A percentile compares a stretch with the other conserved stretches of the same genome.
Evolutionary conservation across 352 stramenopile species (phyloP).

Genomic region (Globisporangium splendens): DNA sequence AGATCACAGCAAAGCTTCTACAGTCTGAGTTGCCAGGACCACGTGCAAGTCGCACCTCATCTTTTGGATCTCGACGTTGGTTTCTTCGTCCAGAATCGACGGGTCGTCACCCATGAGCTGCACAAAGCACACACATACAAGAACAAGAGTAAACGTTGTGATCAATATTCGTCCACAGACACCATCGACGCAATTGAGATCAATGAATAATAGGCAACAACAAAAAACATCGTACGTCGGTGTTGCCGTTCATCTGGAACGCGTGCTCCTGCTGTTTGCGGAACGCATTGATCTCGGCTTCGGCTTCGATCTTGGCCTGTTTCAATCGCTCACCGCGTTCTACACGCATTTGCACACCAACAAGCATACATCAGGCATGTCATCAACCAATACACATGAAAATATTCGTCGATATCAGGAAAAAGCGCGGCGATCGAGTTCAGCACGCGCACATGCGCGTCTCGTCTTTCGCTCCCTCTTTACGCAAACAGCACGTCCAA

Average conservation of each 20-base stretch:
- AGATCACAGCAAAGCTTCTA: no score
- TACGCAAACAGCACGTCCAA: neutral
- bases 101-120: slow-evolving; percentile 80
- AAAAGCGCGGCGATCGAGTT: no score
- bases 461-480: no score
- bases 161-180: neutral
- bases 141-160: no score
- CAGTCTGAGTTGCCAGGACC: no score
- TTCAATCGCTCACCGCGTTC: slow-evolving; percentile 85
- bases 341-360: slow-evolving; percentile 21
- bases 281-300: slow-evolving; percentile 82
- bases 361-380: no score
- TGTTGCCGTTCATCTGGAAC: slow-evolving; percentile 87
- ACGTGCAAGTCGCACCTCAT: slow-evolving; percentile 43
- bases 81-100: slow-evolving; percentile 75
- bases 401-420: no score
- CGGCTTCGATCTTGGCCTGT: slow-evolving; percentile 84
- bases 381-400: no score
- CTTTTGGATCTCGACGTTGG: slow-evolving; percentile 73
- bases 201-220: neutral
- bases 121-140: neutral
- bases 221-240: slow-evolving; percentile 41
- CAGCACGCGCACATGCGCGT: no score
- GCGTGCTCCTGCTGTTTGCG: slow-evolving; percentile 81
- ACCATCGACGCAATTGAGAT: neutral